A percentile compares a stretch with the other conserved stretches of the same genome.
Conservation (phyloP, 2,329 filamentous ascomycete species). For the Colletotrichum tofieldiae region DNA sequence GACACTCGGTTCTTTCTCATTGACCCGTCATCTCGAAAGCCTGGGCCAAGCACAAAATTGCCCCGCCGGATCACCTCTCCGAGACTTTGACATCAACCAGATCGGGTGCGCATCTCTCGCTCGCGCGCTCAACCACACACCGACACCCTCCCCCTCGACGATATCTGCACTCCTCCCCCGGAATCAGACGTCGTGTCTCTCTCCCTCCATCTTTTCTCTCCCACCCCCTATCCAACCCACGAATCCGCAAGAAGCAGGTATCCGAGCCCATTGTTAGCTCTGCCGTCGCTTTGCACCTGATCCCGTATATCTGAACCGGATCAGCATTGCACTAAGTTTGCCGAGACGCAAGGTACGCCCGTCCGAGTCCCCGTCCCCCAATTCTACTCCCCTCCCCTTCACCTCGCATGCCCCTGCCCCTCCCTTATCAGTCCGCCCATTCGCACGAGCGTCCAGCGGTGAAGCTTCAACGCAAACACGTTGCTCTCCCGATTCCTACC, state of each 20-base stretch:
- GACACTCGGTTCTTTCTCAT: slow-evolving; percentile 27
- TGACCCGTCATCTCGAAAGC: slow-evolving; percentile 12
- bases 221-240: slow-evolving; percentile 19
- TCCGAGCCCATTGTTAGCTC: slow-evolving; percentile 41
- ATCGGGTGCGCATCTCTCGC: not conserved
- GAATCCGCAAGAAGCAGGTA: slow-evolving; percentile 33
- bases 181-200: slow-evolving; percentile 34
- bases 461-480: slow-evolving; percentile 38
- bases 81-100: slow-evolving; percentile 37
- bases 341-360: slow-evolving; percentile 43
- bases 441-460: slow-evolving; percentile 42
- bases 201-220: slow-evolving; percentile 12
- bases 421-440: slow-evolving; percentile 41
- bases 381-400: slow-evolving; percentile 6
- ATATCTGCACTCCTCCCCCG: slow-evolving; percentile 40
- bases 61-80: slow-evolving; percentile 37
- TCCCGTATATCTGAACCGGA: slow-evolving; percentile 42
- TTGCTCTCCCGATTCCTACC: slow-evolving; percentile 38
- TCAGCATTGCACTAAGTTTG: slow-evolving; percentile 41
- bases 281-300: slow-evolving; percentile 33
- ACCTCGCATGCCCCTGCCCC: slow-evolving; percentile 27
- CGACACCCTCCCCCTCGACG: slow-evolving; percentile 26
- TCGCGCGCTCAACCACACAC: slow-evolving; percentile 11
- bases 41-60: slow-evolving; percentile 20
- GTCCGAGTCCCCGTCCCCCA: slow-evolving; percentile 31